Conservation (phyloP, 768 basidiomycete species). For the Chlorophyllum brunneum region DNA sequence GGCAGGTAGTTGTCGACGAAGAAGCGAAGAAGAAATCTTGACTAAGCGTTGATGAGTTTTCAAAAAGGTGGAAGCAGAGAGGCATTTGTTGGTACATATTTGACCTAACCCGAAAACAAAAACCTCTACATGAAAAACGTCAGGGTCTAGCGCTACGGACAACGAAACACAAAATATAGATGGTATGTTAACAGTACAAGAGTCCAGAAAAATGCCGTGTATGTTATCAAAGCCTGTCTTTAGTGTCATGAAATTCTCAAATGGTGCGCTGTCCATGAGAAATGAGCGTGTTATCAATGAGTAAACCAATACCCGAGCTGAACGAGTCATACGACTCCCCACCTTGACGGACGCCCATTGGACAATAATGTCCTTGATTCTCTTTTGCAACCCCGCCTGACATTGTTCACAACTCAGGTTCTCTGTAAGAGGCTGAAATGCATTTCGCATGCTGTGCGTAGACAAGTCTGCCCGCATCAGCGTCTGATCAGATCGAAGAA, state of each 20-base stretch:
- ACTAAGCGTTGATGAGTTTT: not conserved
- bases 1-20: not conserved
- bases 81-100: conserved; percentile 3
- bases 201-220: not conserved
- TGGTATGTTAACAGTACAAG: not conserved
- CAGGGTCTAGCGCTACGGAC: no score
- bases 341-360: conserved; percentile 32
- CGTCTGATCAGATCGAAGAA: not conserved
- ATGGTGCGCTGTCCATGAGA: conserved; percentile 1
- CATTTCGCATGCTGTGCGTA: conserved; percentile 22
- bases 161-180: no score
- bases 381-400: conserved; percentile 18
- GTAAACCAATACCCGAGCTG: no score
- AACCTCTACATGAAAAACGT: not conserved
- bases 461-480: conserved; percentile 23
- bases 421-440: conserved; percentile 24
- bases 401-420: conserved; percentile 26
- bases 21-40: conserved; percentile 1
- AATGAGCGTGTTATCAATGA: no score
- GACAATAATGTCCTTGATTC: conserved; percentile 24
- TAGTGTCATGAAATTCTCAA: no score
- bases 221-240: no score
- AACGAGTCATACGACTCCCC: no score
- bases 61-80: not conserved
- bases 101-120: no score